phyloP scores from a whole-genome alignment of 2,329 filamentous ascomycete genomes.

The Dactylonectria estremocensis region DNA sequence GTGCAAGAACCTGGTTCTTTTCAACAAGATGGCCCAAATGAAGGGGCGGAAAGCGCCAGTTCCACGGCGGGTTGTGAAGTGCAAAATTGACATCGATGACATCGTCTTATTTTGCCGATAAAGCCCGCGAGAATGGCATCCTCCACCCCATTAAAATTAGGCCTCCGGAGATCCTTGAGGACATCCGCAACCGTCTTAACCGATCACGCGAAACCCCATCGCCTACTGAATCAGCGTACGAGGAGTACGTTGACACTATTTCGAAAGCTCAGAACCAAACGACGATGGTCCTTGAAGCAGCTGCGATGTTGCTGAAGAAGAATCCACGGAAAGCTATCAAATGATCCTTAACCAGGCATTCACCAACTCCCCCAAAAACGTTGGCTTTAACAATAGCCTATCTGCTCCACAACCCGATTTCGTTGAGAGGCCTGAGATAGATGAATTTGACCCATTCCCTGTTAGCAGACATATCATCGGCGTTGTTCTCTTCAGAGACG shows the following conservation, averaged over 20 bases:
- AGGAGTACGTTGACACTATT: neutral
- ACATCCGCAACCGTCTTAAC: neutral
- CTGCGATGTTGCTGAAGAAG: neutral
- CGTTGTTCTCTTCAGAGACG: too few species aligned
- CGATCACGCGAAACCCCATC: neutral
- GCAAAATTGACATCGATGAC: too few species aligned
- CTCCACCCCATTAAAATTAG: neutral
- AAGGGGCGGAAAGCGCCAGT: too few species aligned
- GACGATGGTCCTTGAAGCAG: neutral
- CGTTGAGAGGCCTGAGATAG: constrained; percentile 42
- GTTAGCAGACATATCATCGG: too few species aligned
- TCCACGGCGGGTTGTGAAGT: too few species aligned
- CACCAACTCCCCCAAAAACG: constrained; percentile 40
- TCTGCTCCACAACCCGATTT: constrained; percentile 49
- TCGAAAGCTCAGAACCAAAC: neutral
- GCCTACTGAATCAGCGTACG: neutral
- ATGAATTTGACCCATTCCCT: constrained; percentile 20
- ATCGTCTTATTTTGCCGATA: too few species aligned
- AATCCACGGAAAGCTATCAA: neutral
- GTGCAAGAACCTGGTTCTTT: too few species aligned
- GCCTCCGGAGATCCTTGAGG: neutral
- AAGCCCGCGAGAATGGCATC: neutral
- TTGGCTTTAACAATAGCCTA: constrained; percentile 48
- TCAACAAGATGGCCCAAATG: too few species aligned
- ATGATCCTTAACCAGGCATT: constrained; percentile 30